Evolutionary conservation across 176 grass and related monocot genomes (phyloP), one percentile per base, ranked within the genome.

Genomic region (Olyra latifolia): DNA sequence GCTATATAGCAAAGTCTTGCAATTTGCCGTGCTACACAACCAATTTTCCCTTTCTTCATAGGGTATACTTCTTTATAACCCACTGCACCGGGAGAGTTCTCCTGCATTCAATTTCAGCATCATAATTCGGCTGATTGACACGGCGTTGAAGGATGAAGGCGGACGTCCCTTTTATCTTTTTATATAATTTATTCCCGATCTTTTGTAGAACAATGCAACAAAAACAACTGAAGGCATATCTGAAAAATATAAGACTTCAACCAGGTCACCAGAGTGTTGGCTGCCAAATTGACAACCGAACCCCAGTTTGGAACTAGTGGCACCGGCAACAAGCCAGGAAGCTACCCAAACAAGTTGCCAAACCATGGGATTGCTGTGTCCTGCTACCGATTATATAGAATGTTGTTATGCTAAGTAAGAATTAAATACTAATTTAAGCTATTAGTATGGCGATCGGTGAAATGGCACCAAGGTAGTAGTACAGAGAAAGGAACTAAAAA

Each of bases 401-500:
- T 70, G 24, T 76, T 17, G 22, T 15, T 32, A 77, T 62, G 41
- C 16, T 41, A 62, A 43, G 35, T 60, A 32, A 50, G 28, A 61
- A 43, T 41, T 29, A 38, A 19, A 56, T 3, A 35, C 32, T 35
- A 35, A 35, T 35, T 35, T 35, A 35, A 35, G 32, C 4, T 35
- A 35, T 35, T 35, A 35, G 42, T 19, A 70, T 40, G 27, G 2
- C 25, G 19, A 54, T 22, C 22, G 32, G 65, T 35, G 27, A 85
- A 64, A 81, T 46, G 69, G 85, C 45, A 76, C 72, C 14, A 28
- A 32, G 25, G 20, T n/a, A 80, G 64, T 22, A 30, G 8, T 30
- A 76, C n/a, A 49, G 7, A 15, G 8, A 15, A 49, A 73, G 32
- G 20, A 62, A 54, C 50, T 35, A 80, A 47, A 67, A 64, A 61